Base-by-base conservation (phyloP, 108 stramenopile species). In the Hondaea fermentalgiana region DNA sequence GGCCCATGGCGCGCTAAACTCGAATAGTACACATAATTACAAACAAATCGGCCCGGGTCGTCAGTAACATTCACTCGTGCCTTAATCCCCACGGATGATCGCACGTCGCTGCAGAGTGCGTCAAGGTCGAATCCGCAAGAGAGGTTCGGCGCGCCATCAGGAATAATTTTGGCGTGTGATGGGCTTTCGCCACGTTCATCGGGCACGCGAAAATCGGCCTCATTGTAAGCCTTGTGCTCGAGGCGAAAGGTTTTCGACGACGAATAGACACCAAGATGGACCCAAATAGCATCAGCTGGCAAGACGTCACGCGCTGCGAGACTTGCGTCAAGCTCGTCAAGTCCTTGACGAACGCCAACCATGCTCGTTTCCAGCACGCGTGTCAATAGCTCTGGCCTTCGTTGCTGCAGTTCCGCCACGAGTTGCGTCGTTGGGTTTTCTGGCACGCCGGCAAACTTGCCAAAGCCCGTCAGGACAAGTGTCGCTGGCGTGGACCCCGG, bases 361-460 rank as follows among this genome's bases (percentile, higher is more conserved):
- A 53, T 83, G 19, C 43, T 45, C 28, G 76, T 83, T 23, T 83
- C 76, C 23, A 83, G 76, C 45, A 83, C 51, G 19, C 28, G 19
- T 12, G 49, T 12, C 43, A 83, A 23, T 12, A 83, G 25, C n/a
- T 83, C 6, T 17, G 49, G 49, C 45, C 28, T 6, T 2, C 28
- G n/a, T 23, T 83, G 44, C n/a, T 53, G 6, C 10, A 83, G 49
- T 12, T 47, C 45, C 51, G n/a, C 51, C 45, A 83, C 51, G 49
- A 83, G 51, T 45, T 35, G 44, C 6, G 76, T 83, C n/a, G 76
- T 83, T 16, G 76, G 76, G 76, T 83, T 83, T 45, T 83, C 76
- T 6, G 76, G 76, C 51, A 83, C 51, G 23, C 76, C 76, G 76
- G 45, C 51, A 45, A 83, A 83, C 51, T 47, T 47, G 76, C 76